Base-by-base conservation (phyloP, 1,284 basidiomycete genomes). In the Amylostereum areolatum region DNA sequence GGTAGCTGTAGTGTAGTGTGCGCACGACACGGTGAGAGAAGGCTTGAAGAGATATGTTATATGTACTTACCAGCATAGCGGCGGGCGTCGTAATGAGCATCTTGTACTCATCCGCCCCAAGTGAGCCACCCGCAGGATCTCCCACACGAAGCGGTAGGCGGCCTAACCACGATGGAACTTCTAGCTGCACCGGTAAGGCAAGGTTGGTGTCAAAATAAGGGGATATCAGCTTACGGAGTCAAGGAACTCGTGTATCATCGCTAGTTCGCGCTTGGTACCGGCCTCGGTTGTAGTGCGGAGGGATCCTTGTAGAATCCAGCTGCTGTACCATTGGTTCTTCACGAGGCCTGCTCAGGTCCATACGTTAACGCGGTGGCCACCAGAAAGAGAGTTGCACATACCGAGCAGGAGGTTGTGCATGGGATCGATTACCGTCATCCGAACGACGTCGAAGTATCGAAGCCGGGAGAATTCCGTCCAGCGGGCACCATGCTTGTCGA, bases 381-480 rank as follows among this genome's bases (percentile, higher is more conserved):
- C 25, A 25, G 31, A 35, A 7, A 47, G 31, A 36, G 9, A 36
- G 27, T 34, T 40, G 34, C 5, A 49, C 57, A 7, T 47, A 65
- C 66, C 65, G 2, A 66, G 56, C 1, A 68, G 53, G 0, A 66
- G 48, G 44, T 64, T 67, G 46, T 66, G 63, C 65, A 66, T 66
- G 1, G 66, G 65, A 50, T 68, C 65, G 44, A 69, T 47, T 11
- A 69, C 53, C 0, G 57, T 59, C 52, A 59, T 62, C 1, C 55
- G 55, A 7, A 62, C 49, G 2, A 58, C 39, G 47, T 69, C 58
- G 44, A 65, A 68, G 46, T 69, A 69, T 9, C 52, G 51, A 0
- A 69, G 57, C 0, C 61, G 59, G 0, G 57, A 49, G 24, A 68
- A 56, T 35, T 65, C 66, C 2, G 58, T 57, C 56, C 59, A 66